A percentile compares a stretch with the other conserved stretches of the same genome.
These are phyloP conservation scores for Kernera saxatilis DNA, from an alignment of 345 rosid genomes.

Conservation along the genomic window DNA sequence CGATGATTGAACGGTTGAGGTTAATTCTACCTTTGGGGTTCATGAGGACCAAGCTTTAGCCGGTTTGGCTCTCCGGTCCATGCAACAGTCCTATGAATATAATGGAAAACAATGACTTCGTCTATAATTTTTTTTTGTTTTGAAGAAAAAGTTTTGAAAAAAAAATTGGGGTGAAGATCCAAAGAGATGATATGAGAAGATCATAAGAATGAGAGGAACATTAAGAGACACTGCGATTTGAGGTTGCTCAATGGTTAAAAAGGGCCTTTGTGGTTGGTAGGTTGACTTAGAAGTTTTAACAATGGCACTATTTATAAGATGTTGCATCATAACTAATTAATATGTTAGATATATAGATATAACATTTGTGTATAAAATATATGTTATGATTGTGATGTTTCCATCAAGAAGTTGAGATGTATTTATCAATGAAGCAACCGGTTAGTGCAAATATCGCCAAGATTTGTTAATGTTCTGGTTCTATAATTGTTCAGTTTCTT, in stretches of 20 bases:
- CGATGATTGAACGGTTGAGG: not conserved
- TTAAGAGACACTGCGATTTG: conserved; percentile 2
- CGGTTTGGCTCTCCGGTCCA: conserved; percentile 16
- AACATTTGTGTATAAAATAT: not conserved
- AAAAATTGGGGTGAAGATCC: not conserved
- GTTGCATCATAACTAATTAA: conserved; percentile 15
- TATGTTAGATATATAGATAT: not conserved
- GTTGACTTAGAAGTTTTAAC: conserved; percentile 29
- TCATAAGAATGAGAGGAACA: not conserved
- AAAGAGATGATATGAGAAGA: not conserved
- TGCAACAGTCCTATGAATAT: not conserved
- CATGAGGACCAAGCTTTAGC: conserved; percentile 18
- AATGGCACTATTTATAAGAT: conserved; percentile 13
- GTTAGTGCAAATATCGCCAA: conserved; percentile 3
- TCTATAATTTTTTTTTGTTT: not conserved
- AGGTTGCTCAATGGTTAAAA: conserved; percentile 20
- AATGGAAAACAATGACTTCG: not conserved
- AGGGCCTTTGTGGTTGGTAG: conserved; percentile 4
- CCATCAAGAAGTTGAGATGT: conserved; percentile 26
- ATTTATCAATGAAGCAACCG: conserved; percentile 15
- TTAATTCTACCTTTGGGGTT: not conserved
- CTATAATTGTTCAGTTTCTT: not conserved
- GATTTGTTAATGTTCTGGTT: not conserved
- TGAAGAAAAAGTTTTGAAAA: not conserved
- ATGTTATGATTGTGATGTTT: conserved; percentile 11